Evolutionary conservation across 192 early-diverging fungal genomes (phyloP).

Genomic region (Coemansia erecta): DNA sequence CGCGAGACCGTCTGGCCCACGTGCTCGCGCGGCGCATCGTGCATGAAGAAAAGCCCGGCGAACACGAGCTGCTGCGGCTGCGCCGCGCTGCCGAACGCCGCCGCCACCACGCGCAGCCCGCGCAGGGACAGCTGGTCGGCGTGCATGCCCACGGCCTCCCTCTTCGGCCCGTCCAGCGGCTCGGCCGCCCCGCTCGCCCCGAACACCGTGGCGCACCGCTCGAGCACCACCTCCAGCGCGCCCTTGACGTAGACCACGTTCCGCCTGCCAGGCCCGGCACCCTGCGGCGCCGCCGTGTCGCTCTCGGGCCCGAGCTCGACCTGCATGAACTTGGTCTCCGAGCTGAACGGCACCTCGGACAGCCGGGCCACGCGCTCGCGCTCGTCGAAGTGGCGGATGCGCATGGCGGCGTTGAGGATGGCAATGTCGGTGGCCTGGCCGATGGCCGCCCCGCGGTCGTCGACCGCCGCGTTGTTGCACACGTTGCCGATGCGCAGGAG

Average conservation of each 20-base stretch:
- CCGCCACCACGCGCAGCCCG: conserved; percentile 84
- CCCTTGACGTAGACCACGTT: conserved; percentile 76
- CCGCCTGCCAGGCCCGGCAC: not conserved
- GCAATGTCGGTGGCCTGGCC: conserved; percentile 97
- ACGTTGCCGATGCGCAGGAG: conserved; percentile 67
- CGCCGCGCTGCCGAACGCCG: conserved; percentile 73
- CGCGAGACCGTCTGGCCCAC: conserved; percentile 71
- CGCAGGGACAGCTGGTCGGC: conserved; percentile 68
- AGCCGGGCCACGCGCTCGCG: conserved; percentile 62
- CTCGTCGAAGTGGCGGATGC: conserved; percentile 68
- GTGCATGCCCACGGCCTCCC: conserved; percentile 58
- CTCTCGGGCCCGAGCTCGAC: conserved; percentile 52
- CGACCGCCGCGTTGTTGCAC: conserved; percentile 85
- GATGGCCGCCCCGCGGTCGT: conserved; percentile 70
- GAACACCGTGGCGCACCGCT: conserved; percentile 66
- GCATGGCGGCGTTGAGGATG: conserved; percentile 67
- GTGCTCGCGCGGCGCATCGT: conserved; percentile 85
- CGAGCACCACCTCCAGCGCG: conserved; percentile 77
- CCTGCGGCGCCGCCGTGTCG: conserved; percentile 27
- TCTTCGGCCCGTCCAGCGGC: conserved; percentile 57
- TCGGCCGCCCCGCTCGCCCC: conserved; percentile 52
- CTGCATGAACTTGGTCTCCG: conserved; percentile 93
- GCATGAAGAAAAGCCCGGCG: conserved; percentile 83
- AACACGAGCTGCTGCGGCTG: conserved; percentile 62
- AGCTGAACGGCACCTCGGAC: conserved; percentile 85